Conservation (phyloP, 2,329 filamentous ascomycete species). For the Fusarium siculi region DNA sequence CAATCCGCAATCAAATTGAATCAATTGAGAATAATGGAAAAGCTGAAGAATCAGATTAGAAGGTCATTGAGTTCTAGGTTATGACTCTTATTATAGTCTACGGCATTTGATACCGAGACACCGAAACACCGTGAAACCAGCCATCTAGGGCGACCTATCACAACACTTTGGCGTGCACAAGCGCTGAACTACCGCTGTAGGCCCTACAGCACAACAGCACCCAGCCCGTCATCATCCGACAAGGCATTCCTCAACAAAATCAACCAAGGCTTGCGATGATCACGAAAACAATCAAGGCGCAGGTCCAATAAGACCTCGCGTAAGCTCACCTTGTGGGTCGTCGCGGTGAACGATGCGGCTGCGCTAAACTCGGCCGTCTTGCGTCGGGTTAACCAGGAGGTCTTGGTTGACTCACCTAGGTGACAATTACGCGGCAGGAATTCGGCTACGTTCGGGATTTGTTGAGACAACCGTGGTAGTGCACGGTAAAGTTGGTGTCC, state of each 20-base stretch:
- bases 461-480: neutral
- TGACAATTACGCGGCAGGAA: slow-evolving; percentile 19
- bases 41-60: neutral
- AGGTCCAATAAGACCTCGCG: neutral
- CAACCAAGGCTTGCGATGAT: slow-evolving; percentile 7
- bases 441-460: slow-evolving; percentile 32
- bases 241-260: slow-evolving; percentile 29
- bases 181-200: neutral
- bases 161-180: neutral
- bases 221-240: slow-evolving; percentile 13
- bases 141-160: slow-evolving; percentile 8
- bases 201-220: neutral
- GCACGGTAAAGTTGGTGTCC: neutral
- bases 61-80: neutral
- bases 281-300: slow-evolving; percentile 12
- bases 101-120: slow-evolving; percentile 1
- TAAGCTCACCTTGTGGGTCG: slow-evolving; percentile 25
- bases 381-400: slow-evolving; percentile 28
- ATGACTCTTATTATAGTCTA: slow-evolving; percentile 21
- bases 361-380: slow-evolving; percentile 32
- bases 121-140: slow-evolving; percentile 15
- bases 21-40: neutral
- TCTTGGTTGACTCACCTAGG: slow-evolving; percentile 31
- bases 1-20: neutral
- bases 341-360: neutral